Conservation (phyloP, 1,284 basidiomycete genomes). For the Wallemia ichthyophaga region DNA sequence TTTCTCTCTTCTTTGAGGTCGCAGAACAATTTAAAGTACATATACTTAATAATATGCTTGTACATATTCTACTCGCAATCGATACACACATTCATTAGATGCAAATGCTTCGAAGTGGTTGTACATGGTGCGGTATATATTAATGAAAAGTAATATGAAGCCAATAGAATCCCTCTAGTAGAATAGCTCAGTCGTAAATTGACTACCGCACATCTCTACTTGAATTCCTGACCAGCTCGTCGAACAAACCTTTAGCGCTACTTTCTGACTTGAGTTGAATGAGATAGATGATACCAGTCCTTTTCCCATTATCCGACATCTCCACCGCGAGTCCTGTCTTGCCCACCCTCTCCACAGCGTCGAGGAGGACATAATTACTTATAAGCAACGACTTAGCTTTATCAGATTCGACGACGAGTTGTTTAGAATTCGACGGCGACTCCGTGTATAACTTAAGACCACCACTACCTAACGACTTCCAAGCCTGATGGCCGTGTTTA, state of each 20-base stretch:
- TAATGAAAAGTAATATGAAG: not conserved
- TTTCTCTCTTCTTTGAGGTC: not conserved
- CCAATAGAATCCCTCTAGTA: not conserved
- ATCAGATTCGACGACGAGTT: slow-evolving; percentile 79
- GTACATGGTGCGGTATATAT: not conserved
- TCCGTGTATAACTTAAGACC: slow-evolving; percentile 58
- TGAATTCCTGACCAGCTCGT: slow-evolving; percentile 12
- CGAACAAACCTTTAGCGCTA: slow-evolving; percentile 54
- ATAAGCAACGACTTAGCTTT: slow-evolving; percentile 42
- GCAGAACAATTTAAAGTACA: no score
- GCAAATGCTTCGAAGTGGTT: not conserved
- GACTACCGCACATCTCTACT: not conserved
- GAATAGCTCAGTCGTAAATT: no score
- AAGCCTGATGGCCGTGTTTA: slow-evolving; percentile 78
- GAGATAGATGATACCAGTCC: slow-evolving; percentile 96
- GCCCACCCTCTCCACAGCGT: slow-evolving; percentile 88
- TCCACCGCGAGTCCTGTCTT: slow-evolving; percentile 94
- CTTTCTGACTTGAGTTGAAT: slow-evolving; percentile 71
- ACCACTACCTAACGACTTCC: slow-evolving; percentile 77
- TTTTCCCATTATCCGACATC: slow-evolving; percentile 54
- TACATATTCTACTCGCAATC: no score
- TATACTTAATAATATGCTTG: not conserved
- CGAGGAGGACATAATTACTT: slow-evolving; percentile 76
- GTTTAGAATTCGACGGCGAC: slow-evolving; percentile 52
- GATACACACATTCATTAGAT: not conserved